phyloP scores from a whole-genome alignment of 176 grass and related monocot genomes.

The Triticum aestivum region DNA sequence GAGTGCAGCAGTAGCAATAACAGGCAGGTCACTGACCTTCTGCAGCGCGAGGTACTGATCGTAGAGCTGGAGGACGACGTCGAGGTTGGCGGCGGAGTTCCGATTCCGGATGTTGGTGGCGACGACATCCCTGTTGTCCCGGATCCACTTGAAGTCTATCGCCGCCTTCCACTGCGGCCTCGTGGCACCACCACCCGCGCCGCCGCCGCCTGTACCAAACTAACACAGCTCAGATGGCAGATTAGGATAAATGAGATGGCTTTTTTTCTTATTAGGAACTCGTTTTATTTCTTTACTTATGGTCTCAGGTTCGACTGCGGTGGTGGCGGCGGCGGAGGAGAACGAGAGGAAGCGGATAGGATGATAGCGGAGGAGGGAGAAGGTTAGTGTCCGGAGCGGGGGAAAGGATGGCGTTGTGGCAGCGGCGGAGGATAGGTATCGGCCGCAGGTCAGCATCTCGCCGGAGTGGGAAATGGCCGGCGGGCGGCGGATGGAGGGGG shows the following conservation, averaged over 20 bases:
- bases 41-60: constrained; percentile 72
- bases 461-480: constrained; percentile 36
- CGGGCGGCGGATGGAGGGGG: constrained; percentile 14
- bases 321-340: neutral
- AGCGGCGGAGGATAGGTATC: constrained; percentile 37
- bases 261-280: neutral
- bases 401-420: neutral
- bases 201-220: constrained; percentile 17
- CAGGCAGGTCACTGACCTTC: constrained; percentile 53
- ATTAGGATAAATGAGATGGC: neutral
- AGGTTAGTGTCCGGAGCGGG: constrained; percentile 4
- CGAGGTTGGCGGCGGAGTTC: constrained; percentile 75
- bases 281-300: constrained; percentile 8
- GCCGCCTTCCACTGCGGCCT: constrained; percentile 86
- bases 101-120: constrained; percentile 59
- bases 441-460: constrained; percentile 54
- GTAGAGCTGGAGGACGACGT: constrained; percentile 82
- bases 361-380: constrained; percentile 34
- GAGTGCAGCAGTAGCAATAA: neutral
- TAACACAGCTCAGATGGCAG: neutral
- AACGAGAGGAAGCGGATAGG: constrained; percentile 26
- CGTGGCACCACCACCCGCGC: constrained; percentile 19
- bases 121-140: constrained; percentile 74
- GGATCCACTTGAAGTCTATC: constrained; percentile 99
- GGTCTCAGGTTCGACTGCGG: constrained; percentile 29